Evolutionary conservation across 495 filamentous ascomycete species (phyloP).

Genomic region (Mycothermus thermophilus): DNA sequence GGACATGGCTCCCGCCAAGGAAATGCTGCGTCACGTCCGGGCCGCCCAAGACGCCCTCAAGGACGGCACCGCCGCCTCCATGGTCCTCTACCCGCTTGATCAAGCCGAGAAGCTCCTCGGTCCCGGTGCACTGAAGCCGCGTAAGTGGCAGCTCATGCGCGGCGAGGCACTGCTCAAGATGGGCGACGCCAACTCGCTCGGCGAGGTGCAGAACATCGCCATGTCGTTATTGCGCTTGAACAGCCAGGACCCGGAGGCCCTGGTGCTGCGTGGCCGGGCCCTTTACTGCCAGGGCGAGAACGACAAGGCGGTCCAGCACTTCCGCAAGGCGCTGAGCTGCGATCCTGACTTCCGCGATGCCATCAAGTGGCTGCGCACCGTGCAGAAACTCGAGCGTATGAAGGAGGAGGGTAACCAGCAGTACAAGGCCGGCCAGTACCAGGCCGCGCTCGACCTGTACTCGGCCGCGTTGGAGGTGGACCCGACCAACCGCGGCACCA

Average conservation of each 20-base stretch:
- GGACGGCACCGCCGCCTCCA: conserved; percentile 63
- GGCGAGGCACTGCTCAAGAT: conserved; percentile 93
- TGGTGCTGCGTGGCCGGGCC: conserved; percentile 76
- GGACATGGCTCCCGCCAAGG: conserved; percentile 63
- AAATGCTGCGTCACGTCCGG: conserved; percentile 69
- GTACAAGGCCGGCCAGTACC: conserved; percentile 73
- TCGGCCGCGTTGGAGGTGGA: conserved; percentile 75
- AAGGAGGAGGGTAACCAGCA: conserved; percentile 86
- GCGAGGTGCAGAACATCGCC: conserved; percentile 83
- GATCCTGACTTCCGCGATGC: conserved; percentile 85
- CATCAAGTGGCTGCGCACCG: conserved; percentile 67
- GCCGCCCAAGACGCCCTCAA: conserved; percentile 66
- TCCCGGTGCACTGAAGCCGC: conserved; percentile 54
- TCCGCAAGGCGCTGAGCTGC: conserved; percentile 75
- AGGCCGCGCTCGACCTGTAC: conserved; percentile 71
- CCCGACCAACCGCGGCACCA: conserved; percentile 78
- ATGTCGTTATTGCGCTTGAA: conserved; percentile 76
- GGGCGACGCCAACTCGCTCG: conserved; percentile 74
- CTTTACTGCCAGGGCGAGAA: conserved; percentile 88
- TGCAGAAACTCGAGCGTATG: conserved; percentile 80
- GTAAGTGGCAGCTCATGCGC: conserved; percentile 85
- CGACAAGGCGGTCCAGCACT: conserved; percentile 84
- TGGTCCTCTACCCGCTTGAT: conserved; percentile 85
- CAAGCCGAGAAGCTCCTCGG: conserved; percentile 73
- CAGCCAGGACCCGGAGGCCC: conserved; percentile 80